These are phyloP conservation scores for Chlorella ohadii DNA, from an alignment of 139 green algal genomes.

Conservation along the genomic window DNA sequence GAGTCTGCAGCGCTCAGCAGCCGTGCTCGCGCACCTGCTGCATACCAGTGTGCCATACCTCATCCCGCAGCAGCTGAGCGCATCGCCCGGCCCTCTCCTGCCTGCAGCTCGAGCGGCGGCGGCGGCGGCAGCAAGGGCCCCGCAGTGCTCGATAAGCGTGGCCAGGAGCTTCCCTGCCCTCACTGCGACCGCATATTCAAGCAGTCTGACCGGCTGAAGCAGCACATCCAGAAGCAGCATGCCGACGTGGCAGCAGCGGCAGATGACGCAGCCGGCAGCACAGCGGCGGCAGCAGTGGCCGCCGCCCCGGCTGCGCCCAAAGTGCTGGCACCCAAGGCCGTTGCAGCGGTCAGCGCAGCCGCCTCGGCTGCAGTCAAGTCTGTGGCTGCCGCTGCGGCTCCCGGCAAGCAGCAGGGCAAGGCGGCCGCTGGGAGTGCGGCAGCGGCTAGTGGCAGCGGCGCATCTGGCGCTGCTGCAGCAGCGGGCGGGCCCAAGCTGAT, in stretches of 20 bases:
- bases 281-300: background rate
- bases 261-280: background rate
- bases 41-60: background rate
- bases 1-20: background rate
- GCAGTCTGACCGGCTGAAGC: constrained; percentile 61
- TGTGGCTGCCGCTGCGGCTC: background rate
- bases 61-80: too few relatives aligned
- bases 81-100: background rate
- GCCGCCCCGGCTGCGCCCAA: constrained; percentile 2
- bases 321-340: background rate
- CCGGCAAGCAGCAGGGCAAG: background rate
- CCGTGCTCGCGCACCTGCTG: too few relatives aligned
- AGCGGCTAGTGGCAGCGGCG: background rate
- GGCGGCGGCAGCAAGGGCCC: constrained; percentile 86
- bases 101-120: constrained; percentile 69
- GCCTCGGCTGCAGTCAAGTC: constrained; percentile 20
- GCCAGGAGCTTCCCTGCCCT: constrained; percentile 82
- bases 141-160: constrained; percentile 84
- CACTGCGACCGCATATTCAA: constrained; percentile 90
- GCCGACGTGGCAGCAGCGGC: constrained; percentile 47
- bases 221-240: constrained; percentile 83
- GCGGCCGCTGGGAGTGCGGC: background rate
- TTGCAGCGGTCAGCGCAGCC: background rate
- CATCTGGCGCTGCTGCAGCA: background rate
- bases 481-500: constrained; percentile 47